Evolutionary conservation across 164 flowering plant species (phyloP), one percentile per base, ranked within the genome.

Genomic region (Cinnamomum micranthum): DNA sequence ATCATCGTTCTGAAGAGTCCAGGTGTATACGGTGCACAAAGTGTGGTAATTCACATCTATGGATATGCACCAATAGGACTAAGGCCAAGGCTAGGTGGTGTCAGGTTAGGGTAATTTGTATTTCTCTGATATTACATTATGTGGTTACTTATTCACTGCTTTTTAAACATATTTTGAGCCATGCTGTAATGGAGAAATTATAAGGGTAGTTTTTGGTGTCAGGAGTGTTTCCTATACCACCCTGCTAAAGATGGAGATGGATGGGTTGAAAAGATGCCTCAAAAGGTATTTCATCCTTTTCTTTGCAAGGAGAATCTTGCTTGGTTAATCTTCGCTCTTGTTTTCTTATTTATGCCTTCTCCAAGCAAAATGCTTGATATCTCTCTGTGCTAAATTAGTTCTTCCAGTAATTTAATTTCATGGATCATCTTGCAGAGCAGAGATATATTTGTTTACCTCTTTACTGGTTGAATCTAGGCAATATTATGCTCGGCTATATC

Each of bases 211-310:
- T 27, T 47, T 33, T 82, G 71, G 28, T 47, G 58, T 77, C 80
- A 96, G 99, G 97, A 94, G 80, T 96, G 99, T 78, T 80, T 94
- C 78, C 97, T 90, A 74, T 85, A 88, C 85, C 99, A 96, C 85
- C 94, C 84, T 82, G 98, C 99, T 41, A 94, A 87, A 81, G 98
- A 96, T 86, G 99, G 99, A 25, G 99, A 96, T 86, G 99, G 99
- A 71, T 96, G 99, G 99, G 96, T 96, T 55, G 99, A 96, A 75
- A 81, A 87, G 85, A 72, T 94, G 97, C 86, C 87, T 73, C 91
- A 85, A 70, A 94, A 90, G 92, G 99, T 96, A 84, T 70, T 31
- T 76, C 19, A 20, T 60, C 51, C 25, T 6, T 35, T 66, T 75
- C 25, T 68, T 77, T 69, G n/a, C 23, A 35, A 70, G 13, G 22